These are phyloP conservation scores for Dillenia turbinata DNA, from an alignment of 164 flowering plant species.

Conservation along the genomic window DNA sequence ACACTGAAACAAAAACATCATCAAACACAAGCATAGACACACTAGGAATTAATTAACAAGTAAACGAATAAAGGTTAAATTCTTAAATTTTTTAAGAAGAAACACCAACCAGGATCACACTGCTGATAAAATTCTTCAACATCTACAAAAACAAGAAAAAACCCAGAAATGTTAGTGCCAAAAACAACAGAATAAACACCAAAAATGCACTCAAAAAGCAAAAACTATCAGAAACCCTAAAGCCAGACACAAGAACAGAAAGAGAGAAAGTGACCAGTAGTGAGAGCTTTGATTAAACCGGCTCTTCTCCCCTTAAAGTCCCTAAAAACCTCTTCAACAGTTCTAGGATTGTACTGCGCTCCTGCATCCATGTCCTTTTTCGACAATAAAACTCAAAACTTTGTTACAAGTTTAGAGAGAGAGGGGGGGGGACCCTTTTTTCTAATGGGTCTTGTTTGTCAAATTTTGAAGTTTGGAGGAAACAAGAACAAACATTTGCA, in stretches of 20 bases:
- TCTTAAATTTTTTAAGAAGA: background rate
- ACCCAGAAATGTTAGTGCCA: background rate
- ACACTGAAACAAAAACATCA: too few relatives aligned
- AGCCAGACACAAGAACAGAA: background rate
- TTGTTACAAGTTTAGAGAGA: background rate
- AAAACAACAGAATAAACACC: slow-evolving; percentile 5
- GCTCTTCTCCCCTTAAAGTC: slow-evolving; percentile 53
- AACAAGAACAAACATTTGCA: background rate
- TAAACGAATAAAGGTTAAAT: too few relatives aligned
- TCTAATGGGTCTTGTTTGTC: background rate
- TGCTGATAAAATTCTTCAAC: slow-evolving; percentile 50
- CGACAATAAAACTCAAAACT: background rate
- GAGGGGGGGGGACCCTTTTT: background rate
- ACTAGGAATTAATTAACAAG: too few relatives aligned
- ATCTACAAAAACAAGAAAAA: slow-evolving; percentile 32
- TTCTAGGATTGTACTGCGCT: slow-evolving; percentile 32
- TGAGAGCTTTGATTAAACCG: slow-evolving; percentile 50
- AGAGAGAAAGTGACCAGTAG: slow-evolving; percentile 27
- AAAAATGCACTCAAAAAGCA: background rate
- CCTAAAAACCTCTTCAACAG: slow-evolving; percentile 53
- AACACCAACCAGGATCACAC: slow-evolving; percentile 60
- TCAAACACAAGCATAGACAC: too few relatives aligned
- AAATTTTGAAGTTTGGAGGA: background rate
- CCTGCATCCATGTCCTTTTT: slow-evolving; percentile 31
- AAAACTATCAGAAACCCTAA: slow-evolving; percentile 8